These are phyloP conservation scores for Microcos paniculata DNA, from an alignment of 345 rosid species.

Conservation along the genomic window DNA sequence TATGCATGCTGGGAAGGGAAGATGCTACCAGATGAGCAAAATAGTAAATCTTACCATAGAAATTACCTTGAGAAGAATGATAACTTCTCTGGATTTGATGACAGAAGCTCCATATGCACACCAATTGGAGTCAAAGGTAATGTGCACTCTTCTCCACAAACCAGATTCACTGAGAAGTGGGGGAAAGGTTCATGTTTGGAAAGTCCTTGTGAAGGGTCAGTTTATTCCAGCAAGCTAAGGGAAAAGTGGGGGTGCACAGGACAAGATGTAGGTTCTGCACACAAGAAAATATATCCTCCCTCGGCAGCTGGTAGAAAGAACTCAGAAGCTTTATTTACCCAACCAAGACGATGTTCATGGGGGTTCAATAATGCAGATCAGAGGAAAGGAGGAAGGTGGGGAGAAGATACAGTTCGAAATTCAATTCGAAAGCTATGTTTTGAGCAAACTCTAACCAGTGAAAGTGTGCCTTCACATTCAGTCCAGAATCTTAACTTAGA, in stretches of 20 bases:
- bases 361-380: conserved; percentile 6
- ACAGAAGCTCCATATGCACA: conserved; percentile 14
- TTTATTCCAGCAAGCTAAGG: neutral
- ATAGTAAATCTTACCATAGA: neutral
- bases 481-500: conserved; percentile 19
- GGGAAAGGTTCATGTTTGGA: neutral
- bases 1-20: neutral
- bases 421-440: conserved; percentile 33
- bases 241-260: conserved; percentile 1
- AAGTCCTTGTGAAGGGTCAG: neutral
- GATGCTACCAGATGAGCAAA: conserved; percentile 1
- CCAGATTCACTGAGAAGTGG: neutral
- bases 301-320: conserved; percentile 30
- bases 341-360: conserved; percentile 33
- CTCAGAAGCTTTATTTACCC: conserved; percentile 31
- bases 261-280: neutral
- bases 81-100: conserved; percentile 11
- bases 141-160: neutral
- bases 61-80: conserved; percentile 10
- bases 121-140: conserved; percentile 11
- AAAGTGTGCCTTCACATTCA: conserved; percentile 3
- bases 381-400: conserved; percentile 24
- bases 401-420: conserved; percentile 27
- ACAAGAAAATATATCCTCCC: conserved; percentile 13
- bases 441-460: conserved; percentile 12